These are phyloP conservation scores for Filobasidium wieringae DNA, from an alignment of 768 basidiomycete species.

Conservation along the genomic window DNA sequence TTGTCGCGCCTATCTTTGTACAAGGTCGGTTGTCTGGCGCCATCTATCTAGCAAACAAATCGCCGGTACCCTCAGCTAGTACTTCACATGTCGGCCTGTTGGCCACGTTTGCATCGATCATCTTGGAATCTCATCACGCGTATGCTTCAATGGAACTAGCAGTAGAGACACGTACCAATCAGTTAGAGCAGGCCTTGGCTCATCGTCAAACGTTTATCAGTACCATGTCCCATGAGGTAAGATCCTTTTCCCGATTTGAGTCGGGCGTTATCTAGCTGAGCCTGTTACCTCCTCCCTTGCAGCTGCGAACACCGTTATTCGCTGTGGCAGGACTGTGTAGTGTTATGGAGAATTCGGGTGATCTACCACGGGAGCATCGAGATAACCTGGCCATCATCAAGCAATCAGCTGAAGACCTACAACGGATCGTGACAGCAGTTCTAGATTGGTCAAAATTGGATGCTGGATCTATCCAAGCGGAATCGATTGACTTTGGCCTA, in stretches of 20 bases:
- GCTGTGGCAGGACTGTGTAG: constrained; percentile 22
- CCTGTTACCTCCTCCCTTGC: neutral
- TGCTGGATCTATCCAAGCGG: constrained; percentile 22
- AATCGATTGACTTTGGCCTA: constrained; percentile 25
- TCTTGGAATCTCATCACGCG: constrained; percentile 1
- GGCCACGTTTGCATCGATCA: constrained; percentile 10
- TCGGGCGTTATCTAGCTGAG: neutral
- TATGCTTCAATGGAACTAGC: constrained; percentile 5
- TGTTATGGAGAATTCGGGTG: constrained; percentile 26
- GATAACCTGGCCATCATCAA: constrained; percentile 27
- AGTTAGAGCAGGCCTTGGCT: constrained; percentile 8
- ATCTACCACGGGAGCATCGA: constrained; percentile 21
- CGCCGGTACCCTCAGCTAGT: neutral
- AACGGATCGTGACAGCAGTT: constrained; percentile 29
- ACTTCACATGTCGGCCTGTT: constrained; percentile 4
- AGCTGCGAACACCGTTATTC: constrained; percentile 25
- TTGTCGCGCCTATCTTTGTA: constrained; percentile 1
- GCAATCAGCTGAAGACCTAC: constrained; percentile 23
- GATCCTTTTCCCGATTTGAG: neutral
- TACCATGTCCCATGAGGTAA: constrained; percentile 27
- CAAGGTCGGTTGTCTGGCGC: constrained; percentile 11
- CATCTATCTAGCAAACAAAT: neutral
- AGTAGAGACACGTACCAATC: constrained; percentile 8
- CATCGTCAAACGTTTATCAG: constrained; percentile 7
- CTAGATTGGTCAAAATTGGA: constrained; percentile 20